Base-by-base conservation (phyloP, 2,329 filamentous ascomycete species). In the Eurotiales sp. region DNA sequence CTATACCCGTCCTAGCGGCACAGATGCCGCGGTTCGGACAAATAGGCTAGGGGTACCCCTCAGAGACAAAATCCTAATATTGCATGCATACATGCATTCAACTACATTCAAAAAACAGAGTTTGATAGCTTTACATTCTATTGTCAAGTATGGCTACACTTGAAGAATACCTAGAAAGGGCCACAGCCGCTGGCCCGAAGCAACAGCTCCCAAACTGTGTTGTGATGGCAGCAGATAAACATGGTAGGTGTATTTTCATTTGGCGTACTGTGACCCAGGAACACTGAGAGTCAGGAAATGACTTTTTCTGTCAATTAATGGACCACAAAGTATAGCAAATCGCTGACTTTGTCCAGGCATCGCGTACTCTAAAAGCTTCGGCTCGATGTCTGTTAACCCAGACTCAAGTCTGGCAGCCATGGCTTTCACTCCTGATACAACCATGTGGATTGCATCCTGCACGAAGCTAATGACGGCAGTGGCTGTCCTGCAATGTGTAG, bases 131-230 rank as follows among this genome's bases (percentile, higher is more conserved):
- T n/a, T n/a, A n/a, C n/a, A n/a, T n/a, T n/a, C n/a, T n/a, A n/a
- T n/a, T n/a, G n/a, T n/a, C n/a, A n/a, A 27, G n/a, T 19, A 50
- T 50, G 47, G 40, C 17, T 32, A 37, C 29, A 17, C 14, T 50
- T n/a, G 47, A 50, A 36, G 36, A 44, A 37, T 44, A 50, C 25
- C 41, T 50, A 22, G 17, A 44, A 23, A 29, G 23, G 37, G 40
- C 22, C 6, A 50, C 47, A 15, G 47, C 47, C n/a, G 8, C 39
- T n/a, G 47, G 40, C 3, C 29, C 40, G 1, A 30, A 50, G 36
- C 47, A 21, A 44, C 29, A 37, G 19, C 30, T 50, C 22, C 39
- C 47, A 22, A 40, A 40, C 40, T 41, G 29, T 39, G 47, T 44
- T 44, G 39, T 36, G 21, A 37, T 44, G 6, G 47, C 32, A 37